Evolutionary conservation across 768 basidiomycete genomes (phyloP).

Genomic region (Collybia nuda): DNA sequence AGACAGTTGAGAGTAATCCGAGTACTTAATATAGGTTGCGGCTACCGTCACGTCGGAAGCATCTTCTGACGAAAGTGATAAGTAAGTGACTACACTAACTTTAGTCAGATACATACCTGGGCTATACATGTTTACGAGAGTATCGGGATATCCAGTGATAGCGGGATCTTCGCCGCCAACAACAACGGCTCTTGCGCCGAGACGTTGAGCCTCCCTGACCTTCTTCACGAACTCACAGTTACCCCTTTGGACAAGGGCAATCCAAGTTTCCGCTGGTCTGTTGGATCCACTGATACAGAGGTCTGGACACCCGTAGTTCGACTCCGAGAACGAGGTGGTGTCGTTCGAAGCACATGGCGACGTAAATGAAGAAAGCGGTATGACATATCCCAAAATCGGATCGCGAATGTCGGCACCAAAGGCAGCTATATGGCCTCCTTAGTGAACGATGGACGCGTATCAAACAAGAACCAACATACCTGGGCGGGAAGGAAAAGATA

Average conservation of each 20-base stretch:
- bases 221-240: conserved; percentile 91
- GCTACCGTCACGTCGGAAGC: conserved; percentile 83
- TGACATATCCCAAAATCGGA: conserved; percentile 68
- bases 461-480: conserved; percentile 27
- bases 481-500: conserved; percentile 70
- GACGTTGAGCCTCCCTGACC: conserved; percentile 65
- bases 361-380: conserved; percentile 68
- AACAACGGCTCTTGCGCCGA: conserved; percentile 88
- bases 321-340: conserved; percentile 16
- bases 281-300: conserved; percentile 59
- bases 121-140: conserved; percentile 89
- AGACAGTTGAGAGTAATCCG: conserved; percentile 72
- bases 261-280: conserved; percentile 75
- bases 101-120: conserved; percentile 55
- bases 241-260: conserved; percentile 89
- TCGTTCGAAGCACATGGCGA: conserved; percentile 42
- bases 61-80: conserved; percentile 53
- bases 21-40: conserved; percentile 84
- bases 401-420: conserved; percentile 76
- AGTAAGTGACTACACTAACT: conserved; percentile 1
- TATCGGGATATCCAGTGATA: conserved; percentile 65
- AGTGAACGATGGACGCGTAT: background rate
- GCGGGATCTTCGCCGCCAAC: conserved; percentile 83
- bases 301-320: conserved; percentile 66
- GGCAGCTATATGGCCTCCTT: conserved; percentile 40